Evolutionary conservation across 306 rosid genomes (phyloP), one percentile per base, ranked within the genome.

Genomic region (Castanea sativa): DNA sequence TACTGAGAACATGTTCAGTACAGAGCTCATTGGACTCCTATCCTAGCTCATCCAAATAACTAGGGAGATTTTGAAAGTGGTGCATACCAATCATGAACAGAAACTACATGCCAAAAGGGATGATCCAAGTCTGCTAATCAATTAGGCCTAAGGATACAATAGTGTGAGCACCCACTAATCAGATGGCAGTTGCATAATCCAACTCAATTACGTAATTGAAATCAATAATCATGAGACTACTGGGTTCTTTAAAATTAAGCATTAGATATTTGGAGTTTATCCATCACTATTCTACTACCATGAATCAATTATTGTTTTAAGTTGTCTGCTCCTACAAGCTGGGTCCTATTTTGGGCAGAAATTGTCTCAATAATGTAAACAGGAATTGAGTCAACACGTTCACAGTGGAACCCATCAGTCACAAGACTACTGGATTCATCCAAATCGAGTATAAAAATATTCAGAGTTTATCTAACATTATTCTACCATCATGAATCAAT

Each of bases 391-490:
- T 8, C 45, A 41, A 2, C 45, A 41, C 45, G 45, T 41, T 41
- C 45, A 41, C 45, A 8, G 45, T 38, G 75, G 73, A 79, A 73
- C 82, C 64, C 68, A 55, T 59, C 57, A 18, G 1, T 81, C 16
- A 59, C 59, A 14, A 49, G 77, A 53, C 71, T 33, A 41, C 32
- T 6, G 6, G 11, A 43, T 20, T 33, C 27, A 19, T 25, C 41
- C 20, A 19, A 52, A 38, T 43, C 14, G 68, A 27, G 68, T 18
- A 60, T 13, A 9, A 23, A 13, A 60, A 60, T 27, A 25, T 13
- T 60, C 19, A 16, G 33, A 25, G 1, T 7, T 13, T 25, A 60
- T 4, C 68, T 20, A 9, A 9, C 25, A 9, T 4, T 20, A 58
- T 49, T 38, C 45, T 49, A 49, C 1, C 53, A 12, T 13, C 53